Base-by-base conservation (phyloP, 257 asterid species). In the Craterostigma plantagineum region DNA sequence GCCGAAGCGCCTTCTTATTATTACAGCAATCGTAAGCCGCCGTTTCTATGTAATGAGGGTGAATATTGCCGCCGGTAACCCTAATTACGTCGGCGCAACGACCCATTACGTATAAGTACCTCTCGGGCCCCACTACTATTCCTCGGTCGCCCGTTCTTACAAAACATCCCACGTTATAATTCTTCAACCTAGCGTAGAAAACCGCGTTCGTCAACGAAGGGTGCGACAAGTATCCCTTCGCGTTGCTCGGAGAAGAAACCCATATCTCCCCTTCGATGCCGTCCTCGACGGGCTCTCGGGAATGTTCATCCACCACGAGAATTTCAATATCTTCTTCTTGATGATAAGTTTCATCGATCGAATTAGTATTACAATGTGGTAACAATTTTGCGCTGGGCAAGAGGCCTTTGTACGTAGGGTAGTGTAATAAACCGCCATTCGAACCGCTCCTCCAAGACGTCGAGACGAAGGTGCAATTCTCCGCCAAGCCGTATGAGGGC, bases 261-360 rank as follows among this genome's bases (percentile, higher is more conserved):
- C 95, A 83, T 42, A 83, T 79, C 65, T 79, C 95, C 27, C 95
- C 95, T 67, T 79, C 95, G 8, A 12, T n/a, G 4, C 91, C 95
- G 44, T 79, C 95, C 3, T 57, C 53, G 3, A 39, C 76, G 9
- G 55, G 62, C 46, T 75, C 79, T 1, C 67, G 42, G 30, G 74
- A 75, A 27, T 71, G 83, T 62, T 71, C 76, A 11, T 71, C 57
- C 33, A 79, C 91, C 9, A 83, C 73, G 11, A 76, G 18, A 17
- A 83, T 76, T 9, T 63, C 72, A 6, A 76, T 59, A 9, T 81
- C 93, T 0, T 66, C 81, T 6, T 69, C 86, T 0, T 13, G 1
- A 10, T 14, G 18, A 33, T n/a, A n/a, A n/a, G n/a, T n/a, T n/a
- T 61, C 81, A 34, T 61, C 68, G 17, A n/a, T n/a, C n/a, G n/a